Evolutionary conservation across 179 eudicot species (phyloP).

Genomic region (Beta macrorhiza): DNA sequence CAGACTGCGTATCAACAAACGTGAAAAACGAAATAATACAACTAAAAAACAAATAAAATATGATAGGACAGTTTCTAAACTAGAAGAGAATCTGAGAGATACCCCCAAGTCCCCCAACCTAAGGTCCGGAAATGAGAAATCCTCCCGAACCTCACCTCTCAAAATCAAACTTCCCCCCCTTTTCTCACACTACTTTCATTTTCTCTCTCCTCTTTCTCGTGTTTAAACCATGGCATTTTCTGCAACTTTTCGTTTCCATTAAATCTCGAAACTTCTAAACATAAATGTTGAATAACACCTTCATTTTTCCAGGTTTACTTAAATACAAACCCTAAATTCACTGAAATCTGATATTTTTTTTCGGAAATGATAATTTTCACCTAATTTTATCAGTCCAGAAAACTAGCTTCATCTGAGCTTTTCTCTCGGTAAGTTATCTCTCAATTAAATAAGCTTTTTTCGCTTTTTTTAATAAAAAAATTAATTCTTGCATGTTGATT

Average conservation of each 20-base stretch:
- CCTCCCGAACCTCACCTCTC: not conserved
- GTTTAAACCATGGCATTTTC: not conserved
- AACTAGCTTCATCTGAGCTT: not conserved
- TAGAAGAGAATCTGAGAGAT: no score
- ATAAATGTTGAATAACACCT: not conserved
- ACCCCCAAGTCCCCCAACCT: not conserved
- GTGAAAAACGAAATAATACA: no score
- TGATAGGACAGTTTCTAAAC: no score
- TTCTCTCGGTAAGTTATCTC: not conserved
- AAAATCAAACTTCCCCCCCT: slow-evolving; percentile 20
- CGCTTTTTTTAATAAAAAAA: no score
- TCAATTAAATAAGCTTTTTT: not conserved
- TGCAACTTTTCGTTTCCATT: not conserved
- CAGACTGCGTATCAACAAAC: no score
- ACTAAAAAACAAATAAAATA: no score
- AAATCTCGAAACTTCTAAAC: not conserved
- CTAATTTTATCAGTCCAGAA: not conserved
- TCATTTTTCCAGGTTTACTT: not conserved
- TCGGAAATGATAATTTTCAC: not conserved
- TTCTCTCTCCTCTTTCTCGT: slow-evolving; percentile 10
- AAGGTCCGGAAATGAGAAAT: not conserved
- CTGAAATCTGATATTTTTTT: not conserved
- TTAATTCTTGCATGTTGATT: not conserved
- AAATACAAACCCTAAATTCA: not conserved
- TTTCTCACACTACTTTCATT: not conserved